A percentile compares a stretch with the other conserved stretches of the same genome.
Evolutionary conservation across 2,329 filamentous ascomycete species (phyloP).

Genomic region (Trichoderma hamatum): DNA sequence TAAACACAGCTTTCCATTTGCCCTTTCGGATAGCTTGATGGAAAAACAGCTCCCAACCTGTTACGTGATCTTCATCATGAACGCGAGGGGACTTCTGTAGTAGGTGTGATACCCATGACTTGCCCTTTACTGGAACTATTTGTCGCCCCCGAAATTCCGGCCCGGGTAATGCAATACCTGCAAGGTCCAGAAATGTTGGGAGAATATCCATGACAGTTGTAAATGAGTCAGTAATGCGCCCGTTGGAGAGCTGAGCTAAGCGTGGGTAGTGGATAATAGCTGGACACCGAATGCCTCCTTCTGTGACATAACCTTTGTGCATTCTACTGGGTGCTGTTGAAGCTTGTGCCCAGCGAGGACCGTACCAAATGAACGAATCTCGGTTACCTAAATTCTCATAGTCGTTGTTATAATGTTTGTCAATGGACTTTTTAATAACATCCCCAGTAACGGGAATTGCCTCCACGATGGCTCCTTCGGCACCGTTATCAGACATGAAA

Average conservation of each 20-base stretch:
- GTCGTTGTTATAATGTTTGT: constrained; percentile 56
- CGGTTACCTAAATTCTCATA: constrained; percentile 58
- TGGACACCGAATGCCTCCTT: constrained; percentile 47
- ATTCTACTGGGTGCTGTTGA: constrained; percentile 43
- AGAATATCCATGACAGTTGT: constrained; percentile 20
- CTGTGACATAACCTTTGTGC: constrained; percentile 47
- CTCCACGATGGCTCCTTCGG: constrained; percentile 62
- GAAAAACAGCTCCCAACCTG: constrained; percentile 19
- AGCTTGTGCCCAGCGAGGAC: constrained; percentile 55
- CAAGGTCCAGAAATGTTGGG: constrained; percentile 17
- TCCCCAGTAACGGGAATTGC: constrained; percentile 46
- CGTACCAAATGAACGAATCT: constrained; percentile 64
- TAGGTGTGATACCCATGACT: constrained; percentile 9
- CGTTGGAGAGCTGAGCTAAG: background rate
- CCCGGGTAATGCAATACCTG: background rate
- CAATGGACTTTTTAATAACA: constrained; percentile 49
- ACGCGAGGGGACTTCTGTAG: background rate
- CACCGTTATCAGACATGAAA: constrained; percentile 67
- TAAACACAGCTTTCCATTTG: constrained; percentile 17
- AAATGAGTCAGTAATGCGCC: constrained; percentile 9
- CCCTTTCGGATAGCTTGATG: constrained; percentile 21
- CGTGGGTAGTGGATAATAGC: constrained; percentile 14
- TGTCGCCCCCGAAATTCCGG: constrained; percentile 1
- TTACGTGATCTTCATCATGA: constrained; percentile 12
- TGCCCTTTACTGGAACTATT: constrained; percentile 17